phyloP scores from a whole-genome alignment of 306 rosid species.

The Canavalia gladiata region DNA sequence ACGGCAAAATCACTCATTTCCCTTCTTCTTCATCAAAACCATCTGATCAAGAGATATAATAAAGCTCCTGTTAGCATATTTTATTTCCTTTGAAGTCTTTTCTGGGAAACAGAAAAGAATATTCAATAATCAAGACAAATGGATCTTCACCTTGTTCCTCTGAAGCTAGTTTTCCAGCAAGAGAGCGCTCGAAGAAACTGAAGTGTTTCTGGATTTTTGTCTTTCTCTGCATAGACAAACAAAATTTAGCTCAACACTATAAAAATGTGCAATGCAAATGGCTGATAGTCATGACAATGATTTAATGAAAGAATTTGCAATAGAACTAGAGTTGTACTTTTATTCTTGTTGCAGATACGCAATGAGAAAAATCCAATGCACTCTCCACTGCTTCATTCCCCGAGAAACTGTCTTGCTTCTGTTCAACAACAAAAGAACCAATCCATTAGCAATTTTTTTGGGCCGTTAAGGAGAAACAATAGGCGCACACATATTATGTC shows the following conservation, averaged over 20 bases:
- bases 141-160: slow-evolving; percentile 63
- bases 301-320: slow-evolving; percentile 2
- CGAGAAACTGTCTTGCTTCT: slow-evolving; percentile 59
- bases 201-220: slow-evolving; percentile 61
- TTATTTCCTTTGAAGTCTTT: background rate
- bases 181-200: slow-evolving; percentile 53
- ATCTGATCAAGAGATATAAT: slow-evolving; percentile 49
- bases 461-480: background rate
- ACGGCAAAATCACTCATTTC: slow-evolving; percentile 49
- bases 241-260: slow-evolving; percentile 16
- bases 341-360: slow-evolving; percentile 70
- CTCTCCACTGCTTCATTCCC: slow-evolving; percentile 63
- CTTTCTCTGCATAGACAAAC: slow-evolving; percentile 60
- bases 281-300: background rate
- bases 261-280: slow-evolving; percentile 38
- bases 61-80: slow-evolving; percentile 24
- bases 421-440: slow-evolving; percentile 40
- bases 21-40: slow-evolving; percentile 56
- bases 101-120: slow-evolving; percentile 10
- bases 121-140: slow-evolving; percentile 9
- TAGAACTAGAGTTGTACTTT: slow-evolving; percentile 55
- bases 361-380: slow-evolving; percentile 61
- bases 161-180: slow-evolving; percentile 58
- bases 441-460: slow-evolving; percentile 9
- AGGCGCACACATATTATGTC: background rate